Conservation (phyloP, 768 basidiomycete species). For the Tephrocybe sp. region DNA sequence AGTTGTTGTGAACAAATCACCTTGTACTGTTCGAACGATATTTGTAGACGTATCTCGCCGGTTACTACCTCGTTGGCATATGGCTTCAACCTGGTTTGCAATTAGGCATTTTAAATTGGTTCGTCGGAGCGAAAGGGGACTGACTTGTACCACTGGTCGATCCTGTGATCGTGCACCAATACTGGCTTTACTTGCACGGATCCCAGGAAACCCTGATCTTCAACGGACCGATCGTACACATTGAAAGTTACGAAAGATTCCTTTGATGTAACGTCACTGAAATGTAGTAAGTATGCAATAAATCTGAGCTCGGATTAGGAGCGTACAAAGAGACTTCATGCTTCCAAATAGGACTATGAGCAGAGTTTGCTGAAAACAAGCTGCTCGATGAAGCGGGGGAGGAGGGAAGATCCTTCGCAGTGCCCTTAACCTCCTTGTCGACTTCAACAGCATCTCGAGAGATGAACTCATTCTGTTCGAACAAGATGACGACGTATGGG, state of each 20-base stretch:
- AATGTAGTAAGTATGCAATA: slow-evolving; percentile 21
- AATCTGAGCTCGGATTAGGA: slow-evolving; percentile 7
- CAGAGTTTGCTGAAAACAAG: slow-evolving; percentile 38
- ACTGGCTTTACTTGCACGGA: slow-evolving; percentile 89
- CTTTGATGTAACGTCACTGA: slow-evolving; percentile 95
- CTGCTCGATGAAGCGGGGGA: slow-evolving; percentile 39
- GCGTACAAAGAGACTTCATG: slow-evolving; percentile 98
- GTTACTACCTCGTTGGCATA: slow-evolving; percentile 81
- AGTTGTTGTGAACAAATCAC: slow-evolving; percentile 43
- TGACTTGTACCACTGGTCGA: slow-evolving; percentile 97
- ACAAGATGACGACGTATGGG: slow-evolving; percentile 96
- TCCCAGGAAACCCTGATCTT: slow-evolving; percentile 88
- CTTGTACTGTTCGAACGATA: slow-evolving; percentile 90
- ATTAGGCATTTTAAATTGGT: slow-evolving; percentile 15
- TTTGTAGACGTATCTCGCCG: slow-evolving; percentile 93
- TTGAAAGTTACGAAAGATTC: slow-evolving; percentile 82
- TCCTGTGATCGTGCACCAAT: slow-evolving; percentile 88
- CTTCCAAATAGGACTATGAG: slow-evolving; percentile 97
- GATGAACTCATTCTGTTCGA: slow-evolving; percentile 99
- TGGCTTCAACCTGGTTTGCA: slow-evolving; percentile 58
- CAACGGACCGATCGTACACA: slow-evolving; percentile 85
- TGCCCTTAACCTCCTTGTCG: slow-evolving; percentile 88
- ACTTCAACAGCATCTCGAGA: slow-evolving; percentile 82
- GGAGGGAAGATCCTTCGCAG: slow-evolving; percentile 55
- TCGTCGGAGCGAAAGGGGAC: slow-evolving; percentile 31